Conservation (phyloP, 345 rosid species). For the Brassica juncea region DNA sequence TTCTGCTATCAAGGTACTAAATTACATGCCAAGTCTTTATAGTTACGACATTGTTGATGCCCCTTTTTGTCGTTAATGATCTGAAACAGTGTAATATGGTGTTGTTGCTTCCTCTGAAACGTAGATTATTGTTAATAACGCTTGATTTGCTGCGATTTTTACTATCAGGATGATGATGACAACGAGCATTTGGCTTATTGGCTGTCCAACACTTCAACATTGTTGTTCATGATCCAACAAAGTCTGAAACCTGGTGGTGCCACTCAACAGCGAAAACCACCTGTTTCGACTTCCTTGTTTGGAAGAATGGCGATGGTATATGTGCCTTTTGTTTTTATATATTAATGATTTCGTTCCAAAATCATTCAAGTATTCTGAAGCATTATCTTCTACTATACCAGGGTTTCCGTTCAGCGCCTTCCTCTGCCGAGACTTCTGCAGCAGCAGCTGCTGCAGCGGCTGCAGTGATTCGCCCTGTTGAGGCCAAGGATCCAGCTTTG, state of each 20-base stretch:
- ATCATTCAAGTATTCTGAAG: constrained; percentile 2
- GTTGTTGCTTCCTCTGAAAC: constrained; percentile 16
- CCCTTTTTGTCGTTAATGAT: neutral
- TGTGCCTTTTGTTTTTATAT: constrained; percentile 10
- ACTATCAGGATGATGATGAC: constrained; percentile 74
- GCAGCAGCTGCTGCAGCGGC: constrained; percentile 58
- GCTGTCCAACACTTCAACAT: constrained; percentile 84
- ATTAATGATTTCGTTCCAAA: constrained; percentile 4
- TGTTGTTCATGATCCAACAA: constrained; percentile 86
- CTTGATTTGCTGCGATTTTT: constrained; percentile 18
- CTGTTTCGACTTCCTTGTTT: constrained; percentile 77
- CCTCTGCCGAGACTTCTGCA: constrained; percentile 73
- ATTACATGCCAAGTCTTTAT: constrained; percentile 11
- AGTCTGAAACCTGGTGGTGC: constrained; percentile 76
- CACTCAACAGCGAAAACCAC: constrained; percentile 61
- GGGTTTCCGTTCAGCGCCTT: constrained; percentile 96
- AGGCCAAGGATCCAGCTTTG: constrained; percentile 94
- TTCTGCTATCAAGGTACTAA: constrained; percentile 82
- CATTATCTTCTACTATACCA: constrained; percentile 37
- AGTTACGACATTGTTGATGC: constrained; percentile 1
- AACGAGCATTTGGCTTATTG: constrained; percentile 97
- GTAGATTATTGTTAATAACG: neutral
- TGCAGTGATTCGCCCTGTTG: constrained; percentile 82
- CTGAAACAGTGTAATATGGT: constrained; percentile 8
- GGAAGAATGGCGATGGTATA: constrained; percentile 95